Evolutionary conservation across 495 filamentous ascomycete genomes (phyloP).

Genomic region (Terfezia claveryi): DNA sequence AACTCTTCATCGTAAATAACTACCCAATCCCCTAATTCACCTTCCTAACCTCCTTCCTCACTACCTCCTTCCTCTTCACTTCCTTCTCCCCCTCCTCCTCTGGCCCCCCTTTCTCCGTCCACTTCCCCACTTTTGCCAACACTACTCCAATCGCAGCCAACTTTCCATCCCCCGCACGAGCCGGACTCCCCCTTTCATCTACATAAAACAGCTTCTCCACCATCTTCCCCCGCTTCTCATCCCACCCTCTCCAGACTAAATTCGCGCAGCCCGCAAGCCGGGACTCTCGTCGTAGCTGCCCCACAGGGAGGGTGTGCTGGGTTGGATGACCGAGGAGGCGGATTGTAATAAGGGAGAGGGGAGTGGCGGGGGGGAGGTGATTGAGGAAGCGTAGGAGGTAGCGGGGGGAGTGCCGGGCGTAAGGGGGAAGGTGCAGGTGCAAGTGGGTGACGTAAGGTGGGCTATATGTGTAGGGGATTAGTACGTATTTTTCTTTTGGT

Average conservation of each 20-base stretch:
- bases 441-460: neutral
- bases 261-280: neutral
- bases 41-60: neutral
- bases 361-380: neutral
- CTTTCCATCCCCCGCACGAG: neutral
- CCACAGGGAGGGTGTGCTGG: neutral
- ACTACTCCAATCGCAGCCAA: neutral
- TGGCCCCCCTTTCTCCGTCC: neutral
- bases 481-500: neutral
- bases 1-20: no score
- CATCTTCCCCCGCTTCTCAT: neutral
- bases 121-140: conserved; percentile 6
- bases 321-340: neutral
- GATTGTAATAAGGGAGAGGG: neutral
- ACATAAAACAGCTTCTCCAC: neutral
- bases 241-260: neutral
- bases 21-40: conserved; percentile 12
- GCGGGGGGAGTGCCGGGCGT: neutral
- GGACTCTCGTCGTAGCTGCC: neutral
- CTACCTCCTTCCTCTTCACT: neutral
- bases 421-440: neutral
- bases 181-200: neutral
- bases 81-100: neutral
- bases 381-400: neutral
- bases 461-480: neutral